Evolutionary conservation across 768 basidiomycete species (phyloP).

Genomic region (Leccinum variicolor): DNA sequence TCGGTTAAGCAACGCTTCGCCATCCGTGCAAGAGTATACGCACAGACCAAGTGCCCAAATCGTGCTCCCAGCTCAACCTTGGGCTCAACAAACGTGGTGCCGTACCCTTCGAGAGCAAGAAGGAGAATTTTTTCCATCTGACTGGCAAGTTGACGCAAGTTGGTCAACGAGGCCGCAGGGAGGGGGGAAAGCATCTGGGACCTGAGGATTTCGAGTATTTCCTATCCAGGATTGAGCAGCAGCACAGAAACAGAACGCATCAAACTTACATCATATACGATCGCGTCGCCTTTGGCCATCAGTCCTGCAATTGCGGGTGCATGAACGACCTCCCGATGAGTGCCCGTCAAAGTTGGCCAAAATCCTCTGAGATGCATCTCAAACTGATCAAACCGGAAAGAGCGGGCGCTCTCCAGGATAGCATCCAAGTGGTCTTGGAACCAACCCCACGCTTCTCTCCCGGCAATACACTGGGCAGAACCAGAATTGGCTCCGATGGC

Average conservation of each 20-base stretch:
- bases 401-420: constrained; percentile 70
- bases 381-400: constrained; percentile 85
- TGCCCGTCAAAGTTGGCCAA: constrained; percentile 72
- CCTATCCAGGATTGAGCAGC: constrained; percentile 43
- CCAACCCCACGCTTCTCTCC: constrained; percentile 87
- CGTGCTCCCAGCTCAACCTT: constrained; percentile 89
- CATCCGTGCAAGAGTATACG: constrained; percentile 33
- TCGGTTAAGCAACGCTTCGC: constrained; percentile 1
- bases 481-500: constrained; percentile 72
- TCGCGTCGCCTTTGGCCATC: constrained; percentile 88
- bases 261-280: constrained; percentile 82
- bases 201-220: constrained; percentile 83
- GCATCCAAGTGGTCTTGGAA: constrained; percentile 90
- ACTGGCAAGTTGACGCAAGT: constrained; percentile 76
- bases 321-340: constrained; percentile 85
- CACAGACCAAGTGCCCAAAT: constrained; percentile 86
- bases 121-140: constrained; percentile 92
- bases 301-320: constrained; percentile 84
- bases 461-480: constrained; percentile 74
- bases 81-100: constrained; percentile 86
- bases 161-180: constrained; percentile 60
- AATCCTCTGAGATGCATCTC: constrained; percentile 84
- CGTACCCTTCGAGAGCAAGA: constrained; percentile 76
- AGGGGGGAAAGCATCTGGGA: constrained; percentile 83
- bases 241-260: background rate